Base-by-base conservation (phyloP, 306 rosid genomes). In the Glycine soja region DNA sequence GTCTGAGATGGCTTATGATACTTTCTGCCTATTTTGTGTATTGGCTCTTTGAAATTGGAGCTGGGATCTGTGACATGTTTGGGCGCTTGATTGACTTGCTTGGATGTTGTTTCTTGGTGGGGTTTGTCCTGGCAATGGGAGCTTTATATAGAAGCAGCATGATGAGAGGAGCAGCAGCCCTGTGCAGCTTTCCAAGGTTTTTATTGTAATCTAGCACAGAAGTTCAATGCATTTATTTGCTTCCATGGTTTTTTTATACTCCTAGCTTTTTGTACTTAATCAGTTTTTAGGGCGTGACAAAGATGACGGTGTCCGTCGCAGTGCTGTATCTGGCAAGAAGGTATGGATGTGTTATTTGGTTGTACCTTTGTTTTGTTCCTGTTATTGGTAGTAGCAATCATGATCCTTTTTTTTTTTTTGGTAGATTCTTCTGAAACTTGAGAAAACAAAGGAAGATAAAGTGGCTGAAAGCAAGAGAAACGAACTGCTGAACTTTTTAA, bases 311-410 rank as follows among this genome's bases (percentile, higher is more conserved):
- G 90, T 89, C 18, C 98, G 94, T 53, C 97, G 97, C 47, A 95
- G 99, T 56, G 98, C 98, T 24, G 97, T 95, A 77, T 95, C 99
- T 76, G 99, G 99, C 72, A 95, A 95, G 88, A 95, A 95, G 96
- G 99, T 95, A 75, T 43, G 2, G 9, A 43, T 77, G 40, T 52
- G 7, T 40, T 72, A 53, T 74, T 64, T 65, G 52, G n/a, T 8
- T 3, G 38, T 10, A 13, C 30, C 73, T 52, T 65, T 48, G 74
- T 34, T 10, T 50, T 12, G 57, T 5, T 76, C 67, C 59, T 19
- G 16, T 19, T 14, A 16, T 19, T 18, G 3, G 58, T 5, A 56
- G 45, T 79, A 48, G 77, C 78, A 40, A 69, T 72, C 56, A 14
- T 72, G 43, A 36, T 11, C 54, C 18, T 6, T 67, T 65, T 10